A percentile compares a stretch with the other conserved stretches of the same genome.
phyloP scores from a whole-genome alignment of 306 rosid species.

The Rosa lucieae region DNA sequence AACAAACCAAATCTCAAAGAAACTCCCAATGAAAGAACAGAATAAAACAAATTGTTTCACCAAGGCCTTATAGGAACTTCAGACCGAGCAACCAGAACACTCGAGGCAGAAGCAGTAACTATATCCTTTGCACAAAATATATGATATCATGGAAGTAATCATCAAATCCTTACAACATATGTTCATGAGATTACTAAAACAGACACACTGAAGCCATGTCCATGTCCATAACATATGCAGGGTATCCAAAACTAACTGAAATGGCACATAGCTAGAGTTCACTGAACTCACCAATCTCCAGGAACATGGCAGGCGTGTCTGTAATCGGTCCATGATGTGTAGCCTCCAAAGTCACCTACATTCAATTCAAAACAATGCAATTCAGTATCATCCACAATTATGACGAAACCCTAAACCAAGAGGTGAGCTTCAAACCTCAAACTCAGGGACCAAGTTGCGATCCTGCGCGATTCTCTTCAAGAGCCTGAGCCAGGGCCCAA shows the following conservation, averaged over 20 bases:
- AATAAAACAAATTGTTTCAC: background rate
- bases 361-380: background rate
- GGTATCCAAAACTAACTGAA: background rate
- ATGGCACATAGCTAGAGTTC: background rate
- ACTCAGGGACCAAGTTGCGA: conserved; percentile 79
- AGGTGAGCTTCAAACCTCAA: conserved; percentile 55
- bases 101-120: background rate
- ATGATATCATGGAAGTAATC: background rate
- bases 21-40: conserved; percentile 15
- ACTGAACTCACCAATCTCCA: conserved; percentile 78
- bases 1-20: conserved; percentile 13
- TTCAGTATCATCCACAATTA: background rate
- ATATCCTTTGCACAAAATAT: background rate
- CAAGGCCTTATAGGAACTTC: background rate
- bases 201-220: background rate
- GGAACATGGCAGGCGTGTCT: conserved; percentile 74
- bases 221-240: background rate
- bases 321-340: conserved; percentile 96
- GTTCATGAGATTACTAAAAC: background rate
- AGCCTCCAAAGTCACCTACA: conserved; percentile 91
- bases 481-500: conserved; percentile 87
- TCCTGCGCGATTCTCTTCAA: conserved; percentile 64
- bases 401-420: background rate
- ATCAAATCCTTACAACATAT: background rate
- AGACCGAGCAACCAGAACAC: background rate